Evolutionary conservation across 2,329 filamentous ascomycete species (phyloP), one percentile per base, ranked within the genome.

Genomic region (Fusarium brevicatenulatum): DNA sequence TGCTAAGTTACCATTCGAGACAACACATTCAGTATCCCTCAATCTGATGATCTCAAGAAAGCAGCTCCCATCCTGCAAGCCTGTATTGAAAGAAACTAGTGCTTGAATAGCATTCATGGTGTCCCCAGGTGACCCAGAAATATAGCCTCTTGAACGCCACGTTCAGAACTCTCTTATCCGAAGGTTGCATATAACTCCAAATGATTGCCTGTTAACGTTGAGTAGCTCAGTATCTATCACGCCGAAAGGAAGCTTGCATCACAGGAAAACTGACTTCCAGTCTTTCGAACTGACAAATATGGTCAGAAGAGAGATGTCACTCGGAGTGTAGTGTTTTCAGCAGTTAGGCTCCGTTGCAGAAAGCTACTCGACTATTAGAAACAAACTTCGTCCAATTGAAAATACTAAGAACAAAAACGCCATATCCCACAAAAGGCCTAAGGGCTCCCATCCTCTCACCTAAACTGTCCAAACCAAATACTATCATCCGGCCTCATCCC

Each of bases 391-490:
- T 28, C 23, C 5, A 18, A n/a, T n/a, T 9, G 13, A 1, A n/a
- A 13, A 28, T 12, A 18, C 5, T 1, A 1, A n/a, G 4, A n/a
- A 19, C 12, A 9, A 16, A 15, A 40, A 54, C 34, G 50, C 50
- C 50, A 40, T 18, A 9, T 39, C 2, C 10, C 9, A 46, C 30
- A n/a, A 25, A 34, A 36, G 4, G 7, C 8, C 10, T 9, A 8
- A 25, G 5, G 12, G 5, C 23, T 9, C 19, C 16, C 28, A 12
- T 3, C 0, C 21, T 36, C 13, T 4, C 11, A 10, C 11, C 61
- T 39, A 2, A 81, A 75, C 12, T 67, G 70, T 4, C 84, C 85
- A 70, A 81, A 78, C 82, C 82, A 83, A 10, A 82, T 76, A 37
- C 74, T 75, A 61, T 83, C 82, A 53, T 78, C 76, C 3, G 82